phyloP scores from a whole-genome alignment of 1,284 basidiomycete species.

The Boletus hoseneyae region DNA sequence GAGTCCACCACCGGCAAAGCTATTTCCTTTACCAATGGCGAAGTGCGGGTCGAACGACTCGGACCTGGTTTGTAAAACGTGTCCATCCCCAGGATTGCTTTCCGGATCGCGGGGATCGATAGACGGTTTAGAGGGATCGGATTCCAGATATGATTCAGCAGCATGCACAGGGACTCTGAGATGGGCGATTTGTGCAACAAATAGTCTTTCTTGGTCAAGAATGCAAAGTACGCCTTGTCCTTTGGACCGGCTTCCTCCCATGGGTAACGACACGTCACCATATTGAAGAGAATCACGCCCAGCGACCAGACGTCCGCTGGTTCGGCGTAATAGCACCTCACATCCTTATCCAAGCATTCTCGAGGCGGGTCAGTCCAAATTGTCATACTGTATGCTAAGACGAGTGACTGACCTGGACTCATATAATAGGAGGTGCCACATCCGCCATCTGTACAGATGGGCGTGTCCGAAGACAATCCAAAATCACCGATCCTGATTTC shows the following conservation, averaged over 20 bases:
- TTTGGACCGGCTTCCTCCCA: conserved; percentile 76
- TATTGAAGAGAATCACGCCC: conserved; percentile 80
- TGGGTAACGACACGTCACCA: conserved; percentile 83
- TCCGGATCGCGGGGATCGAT: conserved; percentile 57
- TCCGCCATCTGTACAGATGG: conserved; percentile 65
- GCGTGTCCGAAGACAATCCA: conserved; percentile 72
- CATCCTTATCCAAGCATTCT: conserved; percentile 55
- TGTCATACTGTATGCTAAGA: neutral
- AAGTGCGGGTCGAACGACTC: conserved; percentile 25
- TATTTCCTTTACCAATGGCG: conserved; percentile 12
- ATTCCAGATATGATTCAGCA: conserved; percentile 59
- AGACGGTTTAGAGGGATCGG: conserved; percentile 51
- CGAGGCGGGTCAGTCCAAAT: conserved; percentile 14
- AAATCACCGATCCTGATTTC: conserved; percentile 77
- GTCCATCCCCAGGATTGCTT: conserved; percentile 53
- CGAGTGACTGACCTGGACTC: conserved; percentile 58
- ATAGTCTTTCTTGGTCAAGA: conserved; percentile 59
- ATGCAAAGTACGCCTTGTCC: conserved; percentile 74
- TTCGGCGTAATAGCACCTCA: conserved; percentile 46
- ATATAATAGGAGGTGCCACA: conserved; percentile 82
- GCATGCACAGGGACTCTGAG: conserved; percentile 49
- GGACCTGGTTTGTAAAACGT: conserved; percentile 61
- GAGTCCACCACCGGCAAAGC: conserved; percentile 8
- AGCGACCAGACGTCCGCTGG: conserved; percentile 37
- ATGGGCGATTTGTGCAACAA: conserved; percentile 69